Base-by-base conservation (phyloP, 2,329 filamentous ascomycete species). In the Fusarium denticulatum region DNA sequence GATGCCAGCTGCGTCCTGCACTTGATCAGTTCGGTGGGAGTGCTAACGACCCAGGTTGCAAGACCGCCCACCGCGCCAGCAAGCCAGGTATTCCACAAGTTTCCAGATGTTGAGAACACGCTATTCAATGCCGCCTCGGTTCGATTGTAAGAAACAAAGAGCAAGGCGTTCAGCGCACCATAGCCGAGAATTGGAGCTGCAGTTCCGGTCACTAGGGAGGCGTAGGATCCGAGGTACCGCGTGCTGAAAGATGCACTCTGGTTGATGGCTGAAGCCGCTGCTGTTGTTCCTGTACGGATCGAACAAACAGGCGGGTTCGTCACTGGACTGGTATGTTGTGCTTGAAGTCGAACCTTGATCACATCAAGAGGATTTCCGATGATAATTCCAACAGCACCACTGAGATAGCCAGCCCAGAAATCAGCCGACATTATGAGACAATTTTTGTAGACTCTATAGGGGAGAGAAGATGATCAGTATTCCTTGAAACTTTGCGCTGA, bases 401-500 rank as follows among this genome's bases (percentile, higher is more conserved):
- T 96, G 69, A 96, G 84, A 82, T 97, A 98, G 78, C 95, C 95
- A 65, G 95, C 94, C 93, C 94, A 97, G 82, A 98, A 98, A 81
- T 97, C 95, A 76, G 94, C 90, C 57, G 93, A 94, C 93, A 96
- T 96, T 49, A n/a, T 60, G 60, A 30, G 26, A 20, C 56, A 65
- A 40, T 47, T 7, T 32, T 50, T 67, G 45, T 71, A 32, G 64
- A 64, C 32, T 69, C 55, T 30, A 50, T 28, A 49, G 40, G 47
- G n/a, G 32, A 45, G 16, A 70, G 60, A 37, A 71, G 50, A 60
- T 37, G 47, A 60, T 76, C 59, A 34, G 59, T 39, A 36, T 53
- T 56, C 45, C 53, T 73, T 30, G 65, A 57, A 42, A 78, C 67
- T 52, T 59, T 71, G 37, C 69, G 75, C 66, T 77, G 70, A 46